Percentiles rank a stretch among this genome's conserved stretches.
Conservation (phyloP, 164 flowering plant genomes). For the Piper betle region DNA sequence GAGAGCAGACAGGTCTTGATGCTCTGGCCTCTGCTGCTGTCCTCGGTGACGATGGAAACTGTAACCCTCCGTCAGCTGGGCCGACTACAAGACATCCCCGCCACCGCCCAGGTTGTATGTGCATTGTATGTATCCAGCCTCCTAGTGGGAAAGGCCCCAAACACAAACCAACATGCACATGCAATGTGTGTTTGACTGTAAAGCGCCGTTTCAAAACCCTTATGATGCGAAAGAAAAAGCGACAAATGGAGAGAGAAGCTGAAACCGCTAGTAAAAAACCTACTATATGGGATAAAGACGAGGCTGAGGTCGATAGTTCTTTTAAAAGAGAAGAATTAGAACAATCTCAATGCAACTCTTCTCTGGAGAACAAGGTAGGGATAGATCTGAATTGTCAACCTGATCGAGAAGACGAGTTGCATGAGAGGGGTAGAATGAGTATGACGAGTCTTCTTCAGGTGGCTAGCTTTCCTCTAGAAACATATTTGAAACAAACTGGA, state of each 20-base stretch:
- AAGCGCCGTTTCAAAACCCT: slow-evolving; percentile 56
- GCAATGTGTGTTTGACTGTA: slow-evolving; percentile 57
- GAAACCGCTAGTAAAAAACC: slow-evolving; percentile 48
- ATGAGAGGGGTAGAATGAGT: slow-evolving; percentile 27
- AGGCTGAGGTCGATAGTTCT: slow-evolving; percentile 43
- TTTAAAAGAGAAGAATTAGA: slow-evolving; percentile 23
- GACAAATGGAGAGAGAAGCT: slow-evolving; percentile 67
- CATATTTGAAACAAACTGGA: slow-evolving; percentile 66
- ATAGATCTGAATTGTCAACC: slow-evolving; percentile 68
- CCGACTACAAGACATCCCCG: slow-evolving; percentile 90
- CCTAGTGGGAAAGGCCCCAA: slow-evolving; percentile 90
- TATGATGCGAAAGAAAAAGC: slow-evolving; percentile 58
- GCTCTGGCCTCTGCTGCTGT: slow-evolving; percentile 86
- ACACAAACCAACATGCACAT: slow-evolving; percentile 65
- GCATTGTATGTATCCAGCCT: slow-evolving; percentile 99
- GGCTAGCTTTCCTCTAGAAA: slow-evolving; percentile 63
- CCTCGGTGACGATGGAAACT: slow-evolving; percentile 48
- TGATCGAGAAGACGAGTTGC: slow-evolving; percentile 35
- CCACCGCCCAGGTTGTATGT: slow-evolving; percentile 91
- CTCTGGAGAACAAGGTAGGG: slow-evolving; percentile 21
- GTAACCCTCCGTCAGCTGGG: slow-evolving; percentile 36
- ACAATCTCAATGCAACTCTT: slow-evolving; percentile 18
- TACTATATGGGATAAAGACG: slow-evolving; percentile 25
- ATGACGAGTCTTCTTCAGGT: slow-evolving; percentile 65
- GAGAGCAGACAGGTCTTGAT: slow-evolving; percentile 70